Evolutionary conservation across 2,329 filamentous ascomycete genomes (phyloP).

Genomic region (Diaporthe longicolla): DNA sequence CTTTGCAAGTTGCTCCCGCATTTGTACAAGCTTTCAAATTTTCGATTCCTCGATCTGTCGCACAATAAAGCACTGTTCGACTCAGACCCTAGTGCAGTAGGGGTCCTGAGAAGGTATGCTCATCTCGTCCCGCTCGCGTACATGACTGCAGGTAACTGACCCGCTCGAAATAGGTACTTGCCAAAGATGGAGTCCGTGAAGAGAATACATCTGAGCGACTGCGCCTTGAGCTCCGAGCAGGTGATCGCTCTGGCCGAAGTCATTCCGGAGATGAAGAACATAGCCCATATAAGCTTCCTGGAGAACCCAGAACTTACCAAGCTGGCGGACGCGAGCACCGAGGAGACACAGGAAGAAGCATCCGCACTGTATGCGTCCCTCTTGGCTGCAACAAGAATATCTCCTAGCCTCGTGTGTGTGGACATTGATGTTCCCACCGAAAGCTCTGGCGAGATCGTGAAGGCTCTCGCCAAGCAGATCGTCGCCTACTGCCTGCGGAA

Average conservation of each 20-base stretch:
- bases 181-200: constrained; percentile 84
- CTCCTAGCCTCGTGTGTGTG: constrained; percentile 85
- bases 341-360: constrained; percentile 89
- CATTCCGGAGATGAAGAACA: constrained; percentile 82
- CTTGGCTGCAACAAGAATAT: constrained; percentile 88
- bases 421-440: constrained; percentile 90
- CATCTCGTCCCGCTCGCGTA: neutral
- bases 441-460: constrained; percentile 90
- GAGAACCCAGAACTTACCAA: constrained; percentile 82
- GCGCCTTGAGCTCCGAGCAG: constrained; percentile 87
- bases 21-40: constrained; percentile 76
- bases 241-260: constrained; percentile 93
- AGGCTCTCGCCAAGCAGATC: constrained; percentile 93
- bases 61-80: constrained; percentile 89
- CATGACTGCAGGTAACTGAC: neutral
- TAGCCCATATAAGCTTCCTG: constrained; percentile 89
- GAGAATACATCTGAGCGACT: constrained; percentile 88
- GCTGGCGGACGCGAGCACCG: constrained; percentile 81
- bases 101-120: constrained; percentile 79
- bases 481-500: constrained; percentile 94
- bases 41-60: constrained; percentile 92
- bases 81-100: constrained; percentile 79
- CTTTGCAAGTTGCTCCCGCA: constrained; percentile 83
- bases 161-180: constrained; percentile 69
- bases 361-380: constrained; percentile 94